Conservation (phyloP, 495 filamentous ascomycete genomes). For the Aspergillus hancockii region DNA sequence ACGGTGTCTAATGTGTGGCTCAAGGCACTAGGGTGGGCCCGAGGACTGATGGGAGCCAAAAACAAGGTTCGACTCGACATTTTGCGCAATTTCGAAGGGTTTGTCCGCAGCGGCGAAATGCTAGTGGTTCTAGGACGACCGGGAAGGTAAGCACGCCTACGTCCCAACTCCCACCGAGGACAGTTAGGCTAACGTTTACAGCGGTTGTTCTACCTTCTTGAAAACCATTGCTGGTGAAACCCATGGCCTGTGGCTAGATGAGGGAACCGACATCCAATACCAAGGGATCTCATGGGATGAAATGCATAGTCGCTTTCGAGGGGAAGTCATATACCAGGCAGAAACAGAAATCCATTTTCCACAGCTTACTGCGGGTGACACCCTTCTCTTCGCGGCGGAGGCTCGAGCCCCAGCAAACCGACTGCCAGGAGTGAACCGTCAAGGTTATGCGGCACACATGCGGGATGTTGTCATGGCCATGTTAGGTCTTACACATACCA, state of each 20-base stretch:
- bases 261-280: conserved; percentile 70
- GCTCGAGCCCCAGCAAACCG: conserved; percentile 66
- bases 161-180: not conserved
- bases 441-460: conserved; percentile 63
- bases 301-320: conserved; percentile 70
- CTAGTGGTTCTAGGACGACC: conserved; percentile 76
- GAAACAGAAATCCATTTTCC: conserved; percentile 84
- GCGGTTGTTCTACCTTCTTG: conserved; percentile 76
- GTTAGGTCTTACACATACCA: conserved; percentile 74
- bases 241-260: conserved; percentile 67
- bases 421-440: conserved; percentile 57
- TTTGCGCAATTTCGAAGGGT: conserved; percentile 72
- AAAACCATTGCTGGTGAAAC: conserved; percentile 80
- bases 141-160: conserved; percentile 46
- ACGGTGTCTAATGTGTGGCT: conserved; percentile 66
- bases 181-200: conserved; percentile 7
- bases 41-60: conserved; percentile 49
- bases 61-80: conserved; percentile 68
- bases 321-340: conserved; percentile 79
- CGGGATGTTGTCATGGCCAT: conserved; percentile 78
- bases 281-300: conserved; percentile 55
- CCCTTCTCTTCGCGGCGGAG: conserved; percentile 73
- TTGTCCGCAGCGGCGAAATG: conserved; percentile 80
- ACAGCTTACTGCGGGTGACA: conserved; percentile 77
- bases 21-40: conserved; percentile 46